Base-by-base conservation (phyloP, 2,329 filamentous ascomycete species). In the Tolypocladium cylindrosporum region DNA sequence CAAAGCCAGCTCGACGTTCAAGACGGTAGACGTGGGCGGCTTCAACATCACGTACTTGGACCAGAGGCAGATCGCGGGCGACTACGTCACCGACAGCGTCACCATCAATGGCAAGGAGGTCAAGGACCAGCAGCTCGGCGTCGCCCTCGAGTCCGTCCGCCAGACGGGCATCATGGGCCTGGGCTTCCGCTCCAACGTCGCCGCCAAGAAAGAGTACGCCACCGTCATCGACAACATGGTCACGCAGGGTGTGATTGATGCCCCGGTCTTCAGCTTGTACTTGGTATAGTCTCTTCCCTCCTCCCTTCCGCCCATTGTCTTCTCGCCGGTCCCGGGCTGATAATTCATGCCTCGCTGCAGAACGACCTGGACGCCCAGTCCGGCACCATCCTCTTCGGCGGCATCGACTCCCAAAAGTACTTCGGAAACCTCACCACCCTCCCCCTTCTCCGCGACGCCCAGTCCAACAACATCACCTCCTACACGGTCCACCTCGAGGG, bases 371-470 rank as follows among this genome's bases (percentile, higher is more conserved):
- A 76, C 60, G 69, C 87, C 1, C 82, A 79, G 58, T 84, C 80
- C 3, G 90, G 90, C 55, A 85, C 76, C 63, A 85, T 93, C 59
- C 78, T 93, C 11, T 94, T 94, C 64, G 90, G 90, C 51, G 90
- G 88, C 54, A 84, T 93, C 63, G 89, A 94, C 69, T 87, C 82
- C 0, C 79, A 80, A 60, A 92, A 91, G 70, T 93, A 85, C 73
- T 68, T 76, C 3, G 88, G 87, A 57, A 71, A 80, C 45, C 65
- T 73, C 45, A 61, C 63, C 16, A 67, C 64, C 45, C 61, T 77
- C 27, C 66, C 71, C 6, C 83, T 91, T 60, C 72, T 85, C 59
- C 50, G 63, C 24, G 62, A 64, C 10, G 68, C 74, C n/a, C 72
- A 73, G 56, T 69, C 78, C 56, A 61, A 64, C 43, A 72, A 75